Percentiles rank a stretch among this genome's conserved stretches.
Conservation (phyloP, 2,329 filamentous ascomycete species). For the Phaeosphaeriaceae sp. region DNA sequence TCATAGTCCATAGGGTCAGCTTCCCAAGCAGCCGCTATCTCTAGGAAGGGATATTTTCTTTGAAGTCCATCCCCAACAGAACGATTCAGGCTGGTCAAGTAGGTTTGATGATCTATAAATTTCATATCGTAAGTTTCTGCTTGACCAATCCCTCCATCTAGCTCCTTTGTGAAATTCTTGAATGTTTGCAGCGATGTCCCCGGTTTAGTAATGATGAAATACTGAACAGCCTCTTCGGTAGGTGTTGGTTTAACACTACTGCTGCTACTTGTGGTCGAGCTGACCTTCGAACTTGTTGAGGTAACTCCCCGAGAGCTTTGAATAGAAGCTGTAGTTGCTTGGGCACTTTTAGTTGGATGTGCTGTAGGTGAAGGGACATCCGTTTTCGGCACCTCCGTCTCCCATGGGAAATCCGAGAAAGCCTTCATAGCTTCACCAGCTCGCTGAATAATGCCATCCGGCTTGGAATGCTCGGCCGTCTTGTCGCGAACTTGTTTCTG, state of each 20-base stretch:
- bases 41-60: constrained; percentile 6
- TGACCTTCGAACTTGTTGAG: not conserved
- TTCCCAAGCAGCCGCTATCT: not conserved
- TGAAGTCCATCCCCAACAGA: not conserved
- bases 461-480: constrained; percentile 6
- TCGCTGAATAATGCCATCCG: constrained; percentile 10
- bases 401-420: constrained; percentile 21
- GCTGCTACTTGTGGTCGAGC: not conserved
- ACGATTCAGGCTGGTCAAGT: constrained; percentile 3
- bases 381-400: constrained; percentile 7
- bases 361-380: constrained; percentile 4
- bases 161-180: constrained; percentile 9
- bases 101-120: not conserved
- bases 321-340: not conserved
- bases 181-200: constrained; percentile 6
- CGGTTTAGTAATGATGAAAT: not conserved
- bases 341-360: not conserved
- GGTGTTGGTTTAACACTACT: not conserved
- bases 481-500: constrained; percentile 10
- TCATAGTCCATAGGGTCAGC: not conserved
- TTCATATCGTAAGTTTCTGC: not conserved
- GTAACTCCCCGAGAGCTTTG: constrained; percentile 1
- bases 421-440: constrained; percentile 11
- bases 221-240: not conserved
- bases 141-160: constrained; percentile 9